Evolutionary conservation across 225 moss, liverwort and hornwort species (phyloP).

Genomic region (Pseudoscleropodium purum): DNA sequence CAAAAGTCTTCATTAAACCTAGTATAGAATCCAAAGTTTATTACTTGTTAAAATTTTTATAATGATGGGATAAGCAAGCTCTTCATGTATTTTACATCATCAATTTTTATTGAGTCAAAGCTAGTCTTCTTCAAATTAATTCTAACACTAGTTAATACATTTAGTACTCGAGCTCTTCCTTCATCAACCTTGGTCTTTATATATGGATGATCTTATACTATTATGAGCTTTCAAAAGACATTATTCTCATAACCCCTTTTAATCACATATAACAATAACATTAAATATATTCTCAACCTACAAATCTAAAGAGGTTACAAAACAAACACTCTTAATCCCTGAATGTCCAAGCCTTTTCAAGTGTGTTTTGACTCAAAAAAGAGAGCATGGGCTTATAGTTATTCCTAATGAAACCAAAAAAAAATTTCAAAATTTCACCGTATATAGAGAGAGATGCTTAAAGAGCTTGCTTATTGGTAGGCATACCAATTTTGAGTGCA

Average conservation of each 20-base stretch:
- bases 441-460: too few relatives aligned
- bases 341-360: too few relatives aligned
- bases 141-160: background rate
- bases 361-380: too few relatives aligned
- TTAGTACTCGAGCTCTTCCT: background rate
- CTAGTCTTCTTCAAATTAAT: too few relatives aligned
- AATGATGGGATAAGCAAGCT: background rate
- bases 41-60: background rate
- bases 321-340: background rate
- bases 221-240: background rate
- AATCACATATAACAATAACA: background rate
- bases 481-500: too few relatives aligned
- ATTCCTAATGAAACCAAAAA: too few relatives aligned
- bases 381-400: too few relatives aligned
- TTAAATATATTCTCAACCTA: background rate
- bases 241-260: background rate
- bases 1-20: background rate
- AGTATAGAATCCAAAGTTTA: background rate
- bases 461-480: too few relatives aligned
- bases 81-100: fast-evolving
- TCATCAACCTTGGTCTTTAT: background rate
- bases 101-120: background rate
- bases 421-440: too few relatives aligned
- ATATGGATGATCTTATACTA: background rate
- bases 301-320: fast-evolving